Percentiles rank a stretch among this genome's conserved stretches.
phyloP scores from a whole-genome alignment of 768 basidiomycete genomes.

The Cystoderma amianthinum region DNA sequence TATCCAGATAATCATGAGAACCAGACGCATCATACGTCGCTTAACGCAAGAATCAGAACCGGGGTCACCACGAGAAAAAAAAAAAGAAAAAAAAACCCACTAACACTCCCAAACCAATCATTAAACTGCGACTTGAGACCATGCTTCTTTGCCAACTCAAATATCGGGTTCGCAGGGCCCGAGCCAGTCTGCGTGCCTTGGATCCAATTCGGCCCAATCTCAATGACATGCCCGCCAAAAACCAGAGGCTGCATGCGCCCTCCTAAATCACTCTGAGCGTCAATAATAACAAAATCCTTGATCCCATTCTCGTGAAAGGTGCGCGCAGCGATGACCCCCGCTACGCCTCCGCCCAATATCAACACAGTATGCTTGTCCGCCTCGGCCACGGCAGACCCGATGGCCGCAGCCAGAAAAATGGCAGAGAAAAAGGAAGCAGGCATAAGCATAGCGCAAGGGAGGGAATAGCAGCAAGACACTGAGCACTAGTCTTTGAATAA shows the following conservation, averaged over 20 bases:
- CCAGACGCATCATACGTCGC: conserved; percentile 52
- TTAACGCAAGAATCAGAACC: conserved; percentile 12
- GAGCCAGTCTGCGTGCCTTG: conserved; percentile 39
- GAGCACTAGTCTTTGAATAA: too few relatives aligned
- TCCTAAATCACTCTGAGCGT: conserved; percentile 51
- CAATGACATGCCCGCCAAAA: conserved; percentile 45
- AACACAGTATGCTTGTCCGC: too few relatives aligned
- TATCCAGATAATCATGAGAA: conserved; percentile 35
- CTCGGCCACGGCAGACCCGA: too few relatives aligned
- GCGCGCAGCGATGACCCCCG: conserved; percentile 60
- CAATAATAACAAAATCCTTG: conserved; percentile 53
- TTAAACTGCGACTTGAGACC: conserved; percentile 37
- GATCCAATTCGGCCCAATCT: conserved; percentile 59
- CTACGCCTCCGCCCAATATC: conserved; percentile 60
- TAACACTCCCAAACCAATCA: conserved; percentile 33
- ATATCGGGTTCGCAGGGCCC: conserved; percentile 55
- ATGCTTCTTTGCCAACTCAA: conserved; percentile 48
- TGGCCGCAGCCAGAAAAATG: too few relatives aligned
- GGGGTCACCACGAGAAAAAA: background rate
- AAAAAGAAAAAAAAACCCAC: conserved; percentile 22
- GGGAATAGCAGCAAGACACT: too few relatives aligned
- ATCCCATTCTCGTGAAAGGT: conserved; percentile 48
- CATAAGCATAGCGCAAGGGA: too few relatives aligned
- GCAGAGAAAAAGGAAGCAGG: too few relatives aligned
- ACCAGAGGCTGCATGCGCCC: conserved; percentile 46